These are phyloP conservation scores for Cucumis sativus DNA, from an alignment of 306 rosid species.

Conservation along the genomic window Cucumber_9930_V3 NC_026658.2:23945001-23945500, in stretches of 20 bases:
- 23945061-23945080: neutral
- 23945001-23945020: slow-evolving; percentile 2
- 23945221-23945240: neutral
- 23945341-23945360: neutral
- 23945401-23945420: neutral
- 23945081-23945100: neutral
- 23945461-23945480: too few species aligned
- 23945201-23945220: neutral
- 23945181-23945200: slow-evolving; percentile 21
- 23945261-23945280: neutral
- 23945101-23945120: neutral
- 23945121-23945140: neutral
- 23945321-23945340: neutral
- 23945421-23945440: neutral
- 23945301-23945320: neutral
- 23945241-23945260: neutral
- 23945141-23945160: neutral
- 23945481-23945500: too few species aligned
- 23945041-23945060: neutral
- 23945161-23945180: slow-evolving; percentile 15
- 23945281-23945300: neutral
- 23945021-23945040: neutral
- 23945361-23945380: neutral
- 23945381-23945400: neutral
- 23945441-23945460: too few species aligned